These are phyloP conservation scores for Leccinum longicurvipes DNA, from an alignment of 768 basidiomycete genomes.

Conservation along the genomic window DNA sequence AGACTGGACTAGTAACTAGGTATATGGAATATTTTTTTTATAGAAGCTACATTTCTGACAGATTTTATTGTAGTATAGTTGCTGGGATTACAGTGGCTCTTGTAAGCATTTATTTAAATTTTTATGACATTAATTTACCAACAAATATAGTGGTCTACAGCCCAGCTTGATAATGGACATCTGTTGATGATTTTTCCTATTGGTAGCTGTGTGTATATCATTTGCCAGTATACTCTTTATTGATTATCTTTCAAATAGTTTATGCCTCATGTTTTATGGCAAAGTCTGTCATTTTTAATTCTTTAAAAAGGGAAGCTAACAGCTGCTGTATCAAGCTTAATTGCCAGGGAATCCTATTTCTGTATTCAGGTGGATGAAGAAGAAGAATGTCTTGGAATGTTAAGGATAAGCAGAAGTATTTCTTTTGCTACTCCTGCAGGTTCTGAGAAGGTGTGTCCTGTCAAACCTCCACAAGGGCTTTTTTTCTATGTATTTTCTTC, in stretches of 20 bases:
- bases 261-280: constrained; percentile 29
- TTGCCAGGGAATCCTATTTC: constrained; percentile 30
- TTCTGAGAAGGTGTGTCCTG: constrained; percentile 1
- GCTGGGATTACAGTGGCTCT: constrained; percentile 10
- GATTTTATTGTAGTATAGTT: constrained; percentile 9
- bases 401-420: neutral
- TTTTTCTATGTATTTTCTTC: neutral
- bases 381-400: neutral
- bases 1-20: constrained; percentile 29
- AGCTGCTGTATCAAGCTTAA: constrained; percentile 9
- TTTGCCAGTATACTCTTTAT: neutral
- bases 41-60: neutral
- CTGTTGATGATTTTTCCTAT: constrained; percentile 24
- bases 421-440: constrained; percentile 2
- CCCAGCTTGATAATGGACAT: constrained; percentile 17
- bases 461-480: neutral
- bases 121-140: neutral
- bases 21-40: neutral
- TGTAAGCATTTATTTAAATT: constrained; percentile 12
- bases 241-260: constrained; percentile 10
- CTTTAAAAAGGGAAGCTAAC: neutral
- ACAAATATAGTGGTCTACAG: constrained; percentile 16
- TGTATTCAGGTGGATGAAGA: neutral
- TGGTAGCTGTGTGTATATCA: constrained; percentile 20
- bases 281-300: constrained; percentile 17